Percentiles rank a stretch among this genome's conserved stretches.
Evolutionary conservation across 257 asterid genomes (phyloP).

Genomic region (Nicotiana attenuata): DNA sequence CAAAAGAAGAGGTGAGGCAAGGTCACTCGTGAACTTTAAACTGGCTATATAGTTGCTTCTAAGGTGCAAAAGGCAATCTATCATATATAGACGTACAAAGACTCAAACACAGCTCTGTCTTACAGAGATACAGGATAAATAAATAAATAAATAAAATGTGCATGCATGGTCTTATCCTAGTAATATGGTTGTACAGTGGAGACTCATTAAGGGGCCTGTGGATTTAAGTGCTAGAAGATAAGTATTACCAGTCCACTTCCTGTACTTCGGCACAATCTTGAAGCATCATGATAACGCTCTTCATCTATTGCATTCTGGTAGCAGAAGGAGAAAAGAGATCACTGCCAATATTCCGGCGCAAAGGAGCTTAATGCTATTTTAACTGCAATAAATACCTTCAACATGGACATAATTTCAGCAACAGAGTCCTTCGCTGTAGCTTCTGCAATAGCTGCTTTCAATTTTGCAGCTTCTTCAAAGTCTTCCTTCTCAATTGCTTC

Average conservation of each 20-base stretch:
- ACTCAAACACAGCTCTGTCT: neutral
- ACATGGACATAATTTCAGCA: slow-evolving; percentile 64
- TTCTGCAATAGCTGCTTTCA: slow-evolving; percentile 65
- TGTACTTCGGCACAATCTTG: slow-evolving; percentile 66
- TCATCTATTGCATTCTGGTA: slow-evolving; percentile 62
- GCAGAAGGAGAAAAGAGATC: slow-evolving; percentile 13
- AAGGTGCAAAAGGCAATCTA: neutral
- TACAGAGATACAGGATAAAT: neutral
- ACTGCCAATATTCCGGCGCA: slow-evolving; percentile 11
- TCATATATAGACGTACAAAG: neutral
- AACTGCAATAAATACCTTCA: slow-evolving; percentile 46
- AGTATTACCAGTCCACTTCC: slow-evolving; percentile 90
- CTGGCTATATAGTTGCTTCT: neutral
- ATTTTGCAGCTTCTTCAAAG: slow-evolving; percentile 74
- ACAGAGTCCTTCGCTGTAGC: slow-evolving; percentile 68
- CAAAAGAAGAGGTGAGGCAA: slow-evolving; percentile 7
- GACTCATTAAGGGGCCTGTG: neutral
- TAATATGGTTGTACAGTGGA: neutral
- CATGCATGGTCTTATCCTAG: neutral
- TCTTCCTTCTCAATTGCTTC: slow-evolving; percentile 89
- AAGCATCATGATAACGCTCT: slow-evolving; percentile 93
- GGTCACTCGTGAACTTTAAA: neutral
- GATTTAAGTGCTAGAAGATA: slow-evolving; percentile 7
- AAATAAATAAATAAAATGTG: neutral
- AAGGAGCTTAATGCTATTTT: slow-evolving; percentile 7